Conservation (phyloP, 495 filamentous ascomycete species). For the Amorphotheca resinae region DNA sequence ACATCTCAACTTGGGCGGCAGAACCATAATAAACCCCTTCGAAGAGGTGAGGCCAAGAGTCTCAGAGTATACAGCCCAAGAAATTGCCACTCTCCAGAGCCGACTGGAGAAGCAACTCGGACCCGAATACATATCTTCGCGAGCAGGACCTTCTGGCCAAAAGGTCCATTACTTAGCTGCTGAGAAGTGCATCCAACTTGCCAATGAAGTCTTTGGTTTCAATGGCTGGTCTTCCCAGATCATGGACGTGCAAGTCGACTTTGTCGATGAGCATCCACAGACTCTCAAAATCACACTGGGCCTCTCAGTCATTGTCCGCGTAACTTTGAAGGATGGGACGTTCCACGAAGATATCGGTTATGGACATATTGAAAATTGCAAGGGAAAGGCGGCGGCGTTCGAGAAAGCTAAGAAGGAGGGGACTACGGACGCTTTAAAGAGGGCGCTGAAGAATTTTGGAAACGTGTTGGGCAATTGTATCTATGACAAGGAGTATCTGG, state of each 20-base stretch:
- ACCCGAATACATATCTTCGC: constrained; percentile 84
- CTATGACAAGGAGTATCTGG: constrained; percentile 88
- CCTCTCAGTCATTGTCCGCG: constrained; percentile 74
- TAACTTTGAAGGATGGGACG: constrained; percentile 82
- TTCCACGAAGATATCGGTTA: constrained; percentile 96
- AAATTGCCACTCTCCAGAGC: constrained; percentile 80
- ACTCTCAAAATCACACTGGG: constrained; percentile 66
- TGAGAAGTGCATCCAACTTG: constrained; percentile 89
- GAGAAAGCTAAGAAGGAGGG: constrained; percentile 98
- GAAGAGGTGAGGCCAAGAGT: constrained; percentile 54
- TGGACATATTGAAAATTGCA: constrained; percentile 88
- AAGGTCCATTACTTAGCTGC: constrained; percentile 86
- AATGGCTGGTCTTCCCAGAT: constrained; percentile 95
- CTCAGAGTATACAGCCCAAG: constrained; percentile 68
- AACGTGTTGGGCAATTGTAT: constrained; percentile 96
- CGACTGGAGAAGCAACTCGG: constrained; percentile 89
- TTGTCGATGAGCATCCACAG: constrained; percentile 48
- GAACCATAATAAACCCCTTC: constrained; percentile 56
- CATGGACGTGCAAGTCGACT: constrained; percentile 81
- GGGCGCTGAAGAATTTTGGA: constrained; percentile 81
- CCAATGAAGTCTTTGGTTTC: constrained; percentile 97
- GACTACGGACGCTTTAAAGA: constrained; percentile 86
- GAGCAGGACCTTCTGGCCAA: constrained; percentile 65
- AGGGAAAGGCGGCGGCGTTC: constrained; percentile 85
- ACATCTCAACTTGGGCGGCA: constrained; percentile 37